These are phyloP conservation scores for Cytospora piceicola DNA, from an alignment of 2,329 filamentous ascomycete genomes.

Conservation along the genomic window DNA sequence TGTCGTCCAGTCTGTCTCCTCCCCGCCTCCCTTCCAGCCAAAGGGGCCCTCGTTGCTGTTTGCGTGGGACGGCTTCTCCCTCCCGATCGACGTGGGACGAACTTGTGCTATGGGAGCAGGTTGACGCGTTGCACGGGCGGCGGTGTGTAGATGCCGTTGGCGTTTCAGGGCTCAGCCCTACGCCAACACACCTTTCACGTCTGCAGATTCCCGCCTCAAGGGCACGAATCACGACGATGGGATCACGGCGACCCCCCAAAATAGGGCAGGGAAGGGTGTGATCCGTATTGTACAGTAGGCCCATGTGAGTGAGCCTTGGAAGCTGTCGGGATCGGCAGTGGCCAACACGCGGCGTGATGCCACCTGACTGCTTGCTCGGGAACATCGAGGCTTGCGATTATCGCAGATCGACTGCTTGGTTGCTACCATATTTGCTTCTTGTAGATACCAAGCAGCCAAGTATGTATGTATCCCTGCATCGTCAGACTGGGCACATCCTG, in stretches of 20 bases:
- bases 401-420: neutral
- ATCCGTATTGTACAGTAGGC: neutral
- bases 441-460: no score
- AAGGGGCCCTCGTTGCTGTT: no score
- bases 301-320: neutral
- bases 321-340: neutral
- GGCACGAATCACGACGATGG: neutral
- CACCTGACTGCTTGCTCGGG: neutral
- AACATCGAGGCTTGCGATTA: neutral
- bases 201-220: conserved; percentile 1
- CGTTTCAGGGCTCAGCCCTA: conserved; percentile 1
- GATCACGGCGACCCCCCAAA: neutral
- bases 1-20: neutral
- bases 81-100: conserved; percentile 8
- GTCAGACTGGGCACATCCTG: neutral
- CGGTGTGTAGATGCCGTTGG: neutral
- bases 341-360: neutral
- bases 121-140: neutral
- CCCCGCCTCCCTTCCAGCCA: neutral
- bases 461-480: no score
- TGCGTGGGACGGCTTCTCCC: neutral
- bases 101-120: neutral
- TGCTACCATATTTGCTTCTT: neutral
- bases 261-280: no score
- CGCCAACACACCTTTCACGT: neutral